Evolutionary conservation across 768 basidiomycete genomes (phyloP).

Genomic region (Terana coerulea): DNA sequence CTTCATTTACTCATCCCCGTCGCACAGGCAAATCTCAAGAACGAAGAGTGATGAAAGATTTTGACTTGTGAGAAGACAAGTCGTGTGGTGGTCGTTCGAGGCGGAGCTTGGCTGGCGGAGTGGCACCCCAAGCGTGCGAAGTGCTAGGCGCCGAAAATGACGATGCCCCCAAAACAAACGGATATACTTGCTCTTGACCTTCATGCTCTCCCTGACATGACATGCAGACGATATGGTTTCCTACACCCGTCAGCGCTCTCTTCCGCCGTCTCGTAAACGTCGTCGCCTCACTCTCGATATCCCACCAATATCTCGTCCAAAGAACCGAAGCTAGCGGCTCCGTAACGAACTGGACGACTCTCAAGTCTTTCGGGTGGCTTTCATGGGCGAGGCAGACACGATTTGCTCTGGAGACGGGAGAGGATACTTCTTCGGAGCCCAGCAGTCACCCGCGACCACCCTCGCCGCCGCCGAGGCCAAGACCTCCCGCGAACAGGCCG

Average conservation of each 20-base stretch:
- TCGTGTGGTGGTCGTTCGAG: no score
- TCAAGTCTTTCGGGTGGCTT: constrained; percentile 9
- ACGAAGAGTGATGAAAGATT: no score
- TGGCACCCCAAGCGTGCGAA: no score
- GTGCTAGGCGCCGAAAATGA: neutral
- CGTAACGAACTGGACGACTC: neutral
- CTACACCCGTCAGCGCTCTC: constrained; percentile 55
- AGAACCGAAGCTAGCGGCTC: constrained; percentile 10
- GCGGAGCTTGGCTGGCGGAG: no score
- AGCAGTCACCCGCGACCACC: neutral
- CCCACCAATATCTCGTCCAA: constrained; percentile 54
- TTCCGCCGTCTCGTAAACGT: constrained; percentile 65
- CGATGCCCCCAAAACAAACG: neutral
- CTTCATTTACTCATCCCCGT: no score
- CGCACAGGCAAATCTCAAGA: no score
- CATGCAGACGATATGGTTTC: constrained; percentile 48
- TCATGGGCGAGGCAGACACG: neutral
- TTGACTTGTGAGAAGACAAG: no score
- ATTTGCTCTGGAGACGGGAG: neutral
- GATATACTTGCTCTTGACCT: neutral
- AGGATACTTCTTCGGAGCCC: neutral
- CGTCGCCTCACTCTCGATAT: constrained; percentile 66
- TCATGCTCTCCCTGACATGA: constrained; percentile 10
- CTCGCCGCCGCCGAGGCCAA: constrained; percentile 1
- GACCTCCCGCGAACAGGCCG: neutral